These are phyloP conservation scores for Amanita pallidorosea DNA, from an alignment of 768 basidiomycete species.

Conservation along the genomic window DNA sequence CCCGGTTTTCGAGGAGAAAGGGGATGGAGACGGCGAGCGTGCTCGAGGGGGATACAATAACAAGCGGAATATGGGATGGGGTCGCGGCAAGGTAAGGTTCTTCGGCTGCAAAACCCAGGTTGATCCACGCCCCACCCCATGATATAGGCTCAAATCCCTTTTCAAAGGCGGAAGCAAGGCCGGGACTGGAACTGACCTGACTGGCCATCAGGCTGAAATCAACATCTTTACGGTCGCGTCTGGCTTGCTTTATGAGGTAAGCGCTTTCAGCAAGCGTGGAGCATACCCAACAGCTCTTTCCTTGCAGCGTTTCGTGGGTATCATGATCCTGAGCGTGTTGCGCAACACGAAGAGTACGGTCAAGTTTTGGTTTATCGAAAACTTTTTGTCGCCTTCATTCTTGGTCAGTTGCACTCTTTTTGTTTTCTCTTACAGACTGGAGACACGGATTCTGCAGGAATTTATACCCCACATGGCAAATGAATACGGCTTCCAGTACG, in stretches of 20 bases:
- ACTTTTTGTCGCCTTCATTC: constrained; percentile 97
- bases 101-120: not conserved
- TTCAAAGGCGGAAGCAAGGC: constrained; percentile 23
- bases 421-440: not conserved
- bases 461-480: constrained; percentile 89
- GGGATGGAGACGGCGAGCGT: constrained; percentile 85
- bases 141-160: constrained; percentile 32
- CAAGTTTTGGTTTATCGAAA: constrained; percentile 99
- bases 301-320: constrained; percentile 83
- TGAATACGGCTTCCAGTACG: constrained; percentile 91
- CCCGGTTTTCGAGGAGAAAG: constrained; percentile 52
- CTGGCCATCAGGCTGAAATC: constrained; percentile 67
- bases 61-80: constrained; percentile 32
- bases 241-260: constrained; percentile 88
- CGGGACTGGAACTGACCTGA: constrained; percentile 13
- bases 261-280: not conserved
- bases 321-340: constrained; percentile 96
- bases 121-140: constrained; percentile 8
- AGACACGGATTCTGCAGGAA: constrained; percentile 41
- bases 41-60: constrained; percentile 30
- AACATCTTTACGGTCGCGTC: constrained; percentile 99
- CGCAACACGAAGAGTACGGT: constrained; percentile 90
- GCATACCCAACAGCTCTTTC: constrained; percentile 2
- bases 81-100: constrained; percentile 40
- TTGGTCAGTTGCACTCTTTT: constrained; percentile 38